Conservation (phyloP, 2,329 filamentous ascomycete species). For the Chaetothyriales sp. region DNA sequence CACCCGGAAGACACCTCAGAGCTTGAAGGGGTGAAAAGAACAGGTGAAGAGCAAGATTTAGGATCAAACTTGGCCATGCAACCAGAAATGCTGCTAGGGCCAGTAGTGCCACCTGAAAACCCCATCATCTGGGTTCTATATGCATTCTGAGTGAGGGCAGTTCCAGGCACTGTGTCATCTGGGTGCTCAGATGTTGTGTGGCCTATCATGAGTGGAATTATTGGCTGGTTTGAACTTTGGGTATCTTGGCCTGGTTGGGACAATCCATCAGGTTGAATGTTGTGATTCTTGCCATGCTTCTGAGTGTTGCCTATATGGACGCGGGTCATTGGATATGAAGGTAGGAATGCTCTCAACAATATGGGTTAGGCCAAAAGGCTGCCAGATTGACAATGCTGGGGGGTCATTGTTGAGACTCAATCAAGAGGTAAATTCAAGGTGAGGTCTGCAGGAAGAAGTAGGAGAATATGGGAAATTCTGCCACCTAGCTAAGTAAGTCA, state of each 20-base stretch:
- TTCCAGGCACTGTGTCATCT: not conserved
- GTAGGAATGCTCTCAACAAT: not conserved
- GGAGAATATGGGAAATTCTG: not conserved
- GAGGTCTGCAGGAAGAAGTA: no score
- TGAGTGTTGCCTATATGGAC: not conserved
- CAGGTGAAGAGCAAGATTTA: not conserved
- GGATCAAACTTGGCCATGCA: not conserved
- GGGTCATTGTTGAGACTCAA: no score
- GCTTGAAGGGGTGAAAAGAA: not conserved
- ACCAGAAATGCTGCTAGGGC: not conserved
- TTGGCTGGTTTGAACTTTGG: not conserved
- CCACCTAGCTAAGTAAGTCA: not conserved
- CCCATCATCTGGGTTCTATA: not conserved
- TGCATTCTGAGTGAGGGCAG: not conserved
- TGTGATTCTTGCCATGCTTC: no score
- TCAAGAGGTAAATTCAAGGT: no score
- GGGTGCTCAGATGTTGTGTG: not conserved
- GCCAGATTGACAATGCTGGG: no score
- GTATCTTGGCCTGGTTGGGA: not conserved
- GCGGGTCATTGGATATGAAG: not conserved
- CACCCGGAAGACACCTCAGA: not conserved
- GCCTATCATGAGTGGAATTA: not conserved
- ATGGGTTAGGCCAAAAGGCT: not conserved
- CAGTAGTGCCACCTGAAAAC: not conserved
- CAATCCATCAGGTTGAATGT: not conserved